phyloP scores from a whole-genome alignment of 805 yeast species.

The Hanseniaspora taiwanica region DNA sequence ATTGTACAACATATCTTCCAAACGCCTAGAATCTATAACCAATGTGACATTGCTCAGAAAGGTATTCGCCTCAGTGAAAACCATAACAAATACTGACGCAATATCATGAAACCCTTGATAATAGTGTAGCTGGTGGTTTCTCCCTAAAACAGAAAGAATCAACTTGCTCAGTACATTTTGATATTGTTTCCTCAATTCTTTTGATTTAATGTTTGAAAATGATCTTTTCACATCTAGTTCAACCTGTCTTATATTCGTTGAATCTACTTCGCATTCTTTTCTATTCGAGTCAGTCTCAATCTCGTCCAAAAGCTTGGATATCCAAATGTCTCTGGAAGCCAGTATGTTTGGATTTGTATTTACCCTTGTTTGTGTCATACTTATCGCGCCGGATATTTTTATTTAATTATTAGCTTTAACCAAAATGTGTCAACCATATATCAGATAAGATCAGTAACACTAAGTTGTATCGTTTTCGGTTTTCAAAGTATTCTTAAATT shows the following conservation, averaged over 20 bases:
- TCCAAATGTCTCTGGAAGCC: not conserved
- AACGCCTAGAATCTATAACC: slow-evolving; percentile 16
- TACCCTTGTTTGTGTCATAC: too few relatives aligned
- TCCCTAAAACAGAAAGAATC: slow-evolving; percentile 43
- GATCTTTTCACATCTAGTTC: slow-evolving; percentile 66
- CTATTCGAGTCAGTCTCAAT: not conserved
- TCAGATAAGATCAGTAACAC: too few relatives aligned
- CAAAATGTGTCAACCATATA: too few relatives aligned
- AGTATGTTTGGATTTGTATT: too few relatives aligned
- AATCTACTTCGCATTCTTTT: not conserved
- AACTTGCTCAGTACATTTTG: slow-evolving; percentile 21
- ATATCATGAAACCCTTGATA: slow-evolving; percentile 93
- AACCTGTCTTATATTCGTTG: slow-evolving; percentile 39
- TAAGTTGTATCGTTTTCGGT: too few relatives aligned
- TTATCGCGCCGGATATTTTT: too few relatives aligned
- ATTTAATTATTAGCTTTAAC: too few relatives aligned
- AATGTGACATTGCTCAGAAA: not conserved
- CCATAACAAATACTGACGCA: slow-evolving; percentile 49
- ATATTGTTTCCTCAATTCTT: slow-evolving; percentile 12
- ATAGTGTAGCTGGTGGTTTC: slow-evolving; percentile 51
- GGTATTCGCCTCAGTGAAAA: slow-evolving; percentile 23
- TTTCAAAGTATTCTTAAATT: too few relatives aligned
- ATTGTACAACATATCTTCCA: slow-evolving; percentile 35
- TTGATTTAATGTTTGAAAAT: slow-evolving; percentile 27
- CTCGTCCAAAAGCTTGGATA: not conserved